Conservation (phyloP, 352 stramenopile species). For the Globisporangium carolinianum region DNA sequence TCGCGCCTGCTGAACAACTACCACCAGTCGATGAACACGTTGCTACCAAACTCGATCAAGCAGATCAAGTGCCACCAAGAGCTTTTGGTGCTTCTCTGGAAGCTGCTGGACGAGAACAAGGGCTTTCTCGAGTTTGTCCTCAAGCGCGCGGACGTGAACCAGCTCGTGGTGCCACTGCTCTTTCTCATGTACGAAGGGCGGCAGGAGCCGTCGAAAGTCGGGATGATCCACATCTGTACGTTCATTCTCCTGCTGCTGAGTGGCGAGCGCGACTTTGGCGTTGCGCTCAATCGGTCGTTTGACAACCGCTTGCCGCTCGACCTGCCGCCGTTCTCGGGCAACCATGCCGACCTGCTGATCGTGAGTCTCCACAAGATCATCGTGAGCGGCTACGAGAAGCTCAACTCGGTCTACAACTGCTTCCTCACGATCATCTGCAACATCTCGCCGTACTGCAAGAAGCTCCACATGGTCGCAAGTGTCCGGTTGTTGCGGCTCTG, state of each 20-base stretch:
- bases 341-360: constrained; percentile 95
- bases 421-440: constrained; percentile 99
- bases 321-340: constrained; percentile 92
- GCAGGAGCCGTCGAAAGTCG: constrained; percentile 90
- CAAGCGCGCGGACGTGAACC: constrained; percentile 92
- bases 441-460: constrained; percentile 96
- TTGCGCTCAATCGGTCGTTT: constrained; percentile 96
- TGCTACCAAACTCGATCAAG: constrained; percentile 90
- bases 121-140: constrained; percentile 93
- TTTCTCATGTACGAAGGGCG: constrained; percentile 93
- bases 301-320: constrained; percentile 91
- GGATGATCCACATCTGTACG: constrained; percentile 98
- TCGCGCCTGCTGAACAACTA: constrained; percentile 96
- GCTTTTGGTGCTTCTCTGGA: constrained; percentile 97
- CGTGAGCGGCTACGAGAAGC: constrained; percentile 94
- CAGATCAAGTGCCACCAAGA: constrained; percentile 97
- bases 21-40: constrained; percentile 91
- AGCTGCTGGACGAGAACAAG: constrained; percentile 97
- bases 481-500: constrained; percentile 97
- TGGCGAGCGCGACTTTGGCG: constrained; percentile 95
- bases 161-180: constrained; percentile 77
- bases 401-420: constrained; percentile 97
- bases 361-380: constrained; percentile 98
- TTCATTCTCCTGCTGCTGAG: constrained; percentile 97
- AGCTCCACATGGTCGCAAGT: constrained; percentile 92